These are phyloP conservation scores for Phialophora macrospora DNA, from an alignment of 2,329 filamentous ascomycete genomes.

Conservation along the genomic window DNA sequence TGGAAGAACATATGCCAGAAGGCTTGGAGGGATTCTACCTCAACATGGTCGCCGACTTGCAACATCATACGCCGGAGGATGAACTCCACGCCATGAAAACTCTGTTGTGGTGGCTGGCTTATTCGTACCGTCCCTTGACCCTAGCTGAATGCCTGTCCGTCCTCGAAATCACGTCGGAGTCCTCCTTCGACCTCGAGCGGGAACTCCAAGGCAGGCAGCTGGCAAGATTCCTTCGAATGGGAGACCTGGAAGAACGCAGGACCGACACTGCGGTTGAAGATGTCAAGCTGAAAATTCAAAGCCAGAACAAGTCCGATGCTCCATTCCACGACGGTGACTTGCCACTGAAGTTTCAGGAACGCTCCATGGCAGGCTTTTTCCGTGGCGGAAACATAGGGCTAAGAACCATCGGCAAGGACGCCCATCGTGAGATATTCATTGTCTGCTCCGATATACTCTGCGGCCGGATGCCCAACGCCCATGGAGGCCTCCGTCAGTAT, in stretches of 20 bases:
- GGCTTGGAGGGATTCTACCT: conserved; percentile 8
- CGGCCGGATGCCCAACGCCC: neutral
- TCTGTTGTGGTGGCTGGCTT: conserved; percentile 13
- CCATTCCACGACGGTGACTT: conserved; percentile 10
- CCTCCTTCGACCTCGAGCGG: conserved; percentile 20
- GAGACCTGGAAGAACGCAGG: conserved; percentile 14
- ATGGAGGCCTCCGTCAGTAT: conserved; percentile 12
- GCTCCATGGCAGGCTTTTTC: conserved; percentile 15
- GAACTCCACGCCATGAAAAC: conserved; percentile 14
- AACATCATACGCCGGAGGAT: conserved; percentile 7
- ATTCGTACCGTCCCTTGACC: conserved; percentile 12
- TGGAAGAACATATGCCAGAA: conserved; percentile 8
- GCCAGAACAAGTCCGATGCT: conserved; percentile 1
- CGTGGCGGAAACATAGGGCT: neutral
- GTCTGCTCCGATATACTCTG: conserved; percentile 20
- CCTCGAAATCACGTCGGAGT: conserved; percentile 1
- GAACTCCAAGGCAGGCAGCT: conserved; percentile 18
- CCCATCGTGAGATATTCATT: conserved; percentile 15
- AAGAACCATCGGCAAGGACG: neutral
- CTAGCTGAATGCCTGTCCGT: conserved; percentile 14
- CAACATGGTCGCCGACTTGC: conserved; percentile 14
- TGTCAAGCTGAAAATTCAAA: neutral
- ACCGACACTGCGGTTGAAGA: neutral
- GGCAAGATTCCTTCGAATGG: conserved; percentile 13
- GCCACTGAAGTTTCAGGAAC: conserved; percentile 17